phyloP scores from a whole-genome alignment of 768 basidiomycete genomes.

The Lentinula sp. region DNA sequence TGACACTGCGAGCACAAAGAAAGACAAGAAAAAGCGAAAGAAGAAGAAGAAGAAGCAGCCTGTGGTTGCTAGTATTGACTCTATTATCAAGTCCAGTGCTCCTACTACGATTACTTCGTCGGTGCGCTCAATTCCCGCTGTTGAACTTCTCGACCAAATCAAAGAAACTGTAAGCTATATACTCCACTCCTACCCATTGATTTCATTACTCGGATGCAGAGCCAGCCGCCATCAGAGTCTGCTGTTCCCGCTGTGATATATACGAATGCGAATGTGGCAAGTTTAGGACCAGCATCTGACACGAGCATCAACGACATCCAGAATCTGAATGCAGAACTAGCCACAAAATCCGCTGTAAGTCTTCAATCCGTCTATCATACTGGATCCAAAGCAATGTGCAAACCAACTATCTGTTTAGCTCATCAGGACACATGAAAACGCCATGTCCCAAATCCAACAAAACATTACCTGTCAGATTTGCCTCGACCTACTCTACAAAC shows the following conservation, averaged over 20 bases:
- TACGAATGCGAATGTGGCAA: not conserved
- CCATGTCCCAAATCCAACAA: slow-evolving; percentile 52
- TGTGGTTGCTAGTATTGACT: not conserved
- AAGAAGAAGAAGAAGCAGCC: slow-evolving; percentile 7
- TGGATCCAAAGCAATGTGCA: not conserved
- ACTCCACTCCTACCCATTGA: not conserved
- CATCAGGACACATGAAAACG: slow-evolving; percentile 45
- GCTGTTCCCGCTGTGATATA: not conserved
- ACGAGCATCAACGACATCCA: not conserved
- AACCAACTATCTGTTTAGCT: slow-evolving; percentile 26
- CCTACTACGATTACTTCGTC: not conserved
- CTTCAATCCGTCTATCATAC: not conserved
- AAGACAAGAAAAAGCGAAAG: slow-evolving; percentile 5
- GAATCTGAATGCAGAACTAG: not conserved
- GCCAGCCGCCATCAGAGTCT: not conserved
- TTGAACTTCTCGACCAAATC: not conserved
- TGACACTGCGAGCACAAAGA: not conserved
- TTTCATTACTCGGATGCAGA: not conserved
- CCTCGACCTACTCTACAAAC: slow-evolving; percentile 65
- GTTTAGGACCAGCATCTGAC: not conserved
- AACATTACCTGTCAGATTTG: slow-evolving; percentile 76
- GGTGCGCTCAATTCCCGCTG: not conserved
- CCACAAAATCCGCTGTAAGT: slow-evolving; percentile 2
- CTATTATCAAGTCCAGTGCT: not conserved
- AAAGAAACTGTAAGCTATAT: not conserved